Evolutionary conservation across 2,329 filamentous ascomycete genomes (phyloP), one percentile per base, ranked within the genome.

Genomic region (Fusarium protoensiforme): DNA sequence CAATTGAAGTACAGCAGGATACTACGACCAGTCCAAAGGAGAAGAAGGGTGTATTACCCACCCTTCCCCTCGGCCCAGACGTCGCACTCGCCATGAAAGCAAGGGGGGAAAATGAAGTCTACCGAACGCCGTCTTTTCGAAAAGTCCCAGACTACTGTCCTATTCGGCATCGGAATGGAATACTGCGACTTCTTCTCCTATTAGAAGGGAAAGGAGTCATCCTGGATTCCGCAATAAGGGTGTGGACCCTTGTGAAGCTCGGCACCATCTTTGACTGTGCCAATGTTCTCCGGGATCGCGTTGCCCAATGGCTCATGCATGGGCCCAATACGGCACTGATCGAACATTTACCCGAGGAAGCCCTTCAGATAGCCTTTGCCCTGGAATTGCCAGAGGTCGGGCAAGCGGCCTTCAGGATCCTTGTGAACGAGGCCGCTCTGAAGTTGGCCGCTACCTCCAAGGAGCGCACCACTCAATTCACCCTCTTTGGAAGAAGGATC

Each of bases 171-270:
- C 84, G 89, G 14, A 88, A 87, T 31, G 88, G 87, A 22, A 89
- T 96, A 36, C 85, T 93, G 53, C 86, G 91, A 1, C 82, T 94
- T 0, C 82, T 94, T 5, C 85, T 89, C 74, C 84, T 87, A 13
- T 86, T 93, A 43, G 85, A 89, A 70, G 87, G 87, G 3, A 83
- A 87, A 4, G 82, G 86, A 33, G 84, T 90, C 1, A 82, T 84
- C 2, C 79, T 94, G 16, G 88, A 93, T 79, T 93, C 91, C 0
- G 92, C 92, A 0, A 85, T 87, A 13, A 90, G 92, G 16, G 81
- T 92, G 39, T 93, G 90, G 86, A 93, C 91, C 0, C 84, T 93
- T n/a, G 88, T 90, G 36, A 88, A 87, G 4, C 80, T 93, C 10
- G 88, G 90, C 9, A 88, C 89, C 67, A 84, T 90, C 41, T 87